Conservation (phyloP, 2,329 filamentous ascomycete species). For the Pestalotiopsis sp. region DNA sequence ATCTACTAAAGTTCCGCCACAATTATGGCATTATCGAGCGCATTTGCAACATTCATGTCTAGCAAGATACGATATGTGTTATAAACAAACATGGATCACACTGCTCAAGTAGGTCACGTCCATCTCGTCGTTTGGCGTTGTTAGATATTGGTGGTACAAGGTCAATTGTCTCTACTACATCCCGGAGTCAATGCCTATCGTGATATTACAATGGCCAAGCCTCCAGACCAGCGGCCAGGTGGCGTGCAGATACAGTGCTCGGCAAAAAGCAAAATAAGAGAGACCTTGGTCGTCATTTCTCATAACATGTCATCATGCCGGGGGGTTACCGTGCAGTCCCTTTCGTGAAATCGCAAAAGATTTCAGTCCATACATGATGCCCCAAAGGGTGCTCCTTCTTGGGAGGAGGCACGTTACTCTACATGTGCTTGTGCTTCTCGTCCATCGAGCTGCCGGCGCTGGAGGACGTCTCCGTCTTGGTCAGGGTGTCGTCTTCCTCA, state of each 20-base stretch:
- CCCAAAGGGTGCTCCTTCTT: too few species aligned
- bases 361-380: neutral
- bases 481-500: conserved; percentile 60
- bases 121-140: too few species aligned
- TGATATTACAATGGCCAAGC: conserved; percentile 16
- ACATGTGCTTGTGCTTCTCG: conserved; percentile 38
- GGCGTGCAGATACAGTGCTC: conserved; percentile 2
- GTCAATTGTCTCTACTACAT: conserved; percentile 16
- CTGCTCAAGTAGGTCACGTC: too few species aligned
- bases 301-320: conserved; percentile 9
- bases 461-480: conserved; percentile 62
- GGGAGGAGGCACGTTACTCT: neutral
- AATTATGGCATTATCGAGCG: neutral
- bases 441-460: conserved; percentile 62
- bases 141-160: neutral
- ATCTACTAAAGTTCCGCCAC: neutral
- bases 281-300: conserved; percentile 10
- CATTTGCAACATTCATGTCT: neutral
- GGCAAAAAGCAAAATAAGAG: neutral
- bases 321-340: neutral
- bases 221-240: conserved; percentile 7
- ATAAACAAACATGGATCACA: too few species aligned
- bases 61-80: too few species aligned
- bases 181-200: conserved; percentile 5
- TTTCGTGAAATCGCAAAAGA: neutral